phyloP scores from a whole-genome alignment of 495 filamentous ascomycete species.

The Aspergillus incahuasiensis region DNA sequence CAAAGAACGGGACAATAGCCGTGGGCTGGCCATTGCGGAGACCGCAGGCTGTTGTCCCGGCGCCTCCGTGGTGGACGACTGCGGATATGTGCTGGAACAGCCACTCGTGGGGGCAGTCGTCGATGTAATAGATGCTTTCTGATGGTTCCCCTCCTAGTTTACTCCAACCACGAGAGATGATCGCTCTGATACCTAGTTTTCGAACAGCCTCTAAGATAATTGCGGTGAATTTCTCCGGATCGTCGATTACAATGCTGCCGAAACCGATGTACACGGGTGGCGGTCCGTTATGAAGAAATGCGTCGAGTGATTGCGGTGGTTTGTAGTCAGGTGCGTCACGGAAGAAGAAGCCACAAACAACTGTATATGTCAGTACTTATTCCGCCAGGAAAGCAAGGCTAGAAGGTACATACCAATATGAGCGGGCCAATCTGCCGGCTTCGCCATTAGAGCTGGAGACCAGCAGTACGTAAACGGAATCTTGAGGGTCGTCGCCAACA shows the following conservation, averaged over 20 bases:
- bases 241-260: constrained; percentile 61
- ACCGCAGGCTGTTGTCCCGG: constrained; percentile 62
- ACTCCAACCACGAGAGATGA: constrained; percentile 63
- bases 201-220: constrained; percentile 53
- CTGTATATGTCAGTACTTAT: constrained; percentile 13
- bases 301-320: constrained; percentile 45
- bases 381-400: neutral
- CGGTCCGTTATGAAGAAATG: constrained; percentile 50
- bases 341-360: constrained; percentile 61
- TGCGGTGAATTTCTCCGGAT: constrained; percentile 49
- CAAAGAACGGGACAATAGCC: constrained; percentile 61
- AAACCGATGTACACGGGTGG: constrained; percentile 65
- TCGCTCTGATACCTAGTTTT: constrained; percentile 47
- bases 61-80: constrained; percentile 64
- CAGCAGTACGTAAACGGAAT: constrained; percentile 63
- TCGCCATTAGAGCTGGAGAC: constrained; percentile 59
- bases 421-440: constrained; percentile 55
- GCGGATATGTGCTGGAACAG: constrained; percentile 58
- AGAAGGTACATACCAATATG: constrained; percentile 41
- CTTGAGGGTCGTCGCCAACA: constrained; percentile 37
- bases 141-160: constrained; percentile 48
- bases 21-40: constrained; percentile 55
- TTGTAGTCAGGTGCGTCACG: constrained; percentile 46
- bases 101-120: constrained; percentile 62
- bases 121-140: constrained; percentile 51